These are phyloP conservation scores for Neurospora terricola DNA, from an alignment of 495 filamentous ascomycete genomes.

Conservation along the genomic window DNA sequence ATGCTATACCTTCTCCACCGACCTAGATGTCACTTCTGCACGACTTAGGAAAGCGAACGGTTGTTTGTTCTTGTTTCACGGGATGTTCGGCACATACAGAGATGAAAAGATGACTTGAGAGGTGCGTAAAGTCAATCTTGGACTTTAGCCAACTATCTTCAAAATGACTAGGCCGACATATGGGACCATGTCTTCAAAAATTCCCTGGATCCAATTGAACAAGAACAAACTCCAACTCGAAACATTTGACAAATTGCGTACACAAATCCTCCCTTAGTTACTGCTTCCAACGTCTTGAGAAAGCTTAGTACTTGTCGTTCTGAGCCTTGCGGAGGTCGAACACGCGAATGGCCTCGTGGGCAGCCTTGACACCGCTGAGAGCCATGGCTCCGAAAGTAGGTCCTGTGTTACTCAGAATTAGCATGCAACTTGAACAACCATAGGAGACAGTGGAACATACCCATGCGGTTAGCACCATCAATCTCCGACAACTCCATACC, in stretches of 20 bases:
- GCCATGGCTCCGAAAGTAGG: slow-evolving; percentile 74
- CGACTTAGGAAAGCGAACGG: not conserved
- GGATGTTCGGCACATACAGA: not conserved
- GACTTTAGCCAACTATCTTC: not conserved
- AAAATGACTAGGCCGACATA: not conserved
- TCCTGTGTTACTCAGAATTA: slow-evolving; percentile 3
- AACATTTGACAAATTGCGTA: not conserved
- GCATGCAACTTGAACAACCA: not conserved
- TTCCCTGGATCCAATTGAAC: not conserved
- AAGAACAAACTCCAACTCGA: not conserved
- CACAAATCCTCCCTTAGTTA: not conserved
- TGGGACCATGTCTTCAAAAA: not conserved
- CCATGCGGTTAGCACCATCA: slow-evolving; percentile 84
- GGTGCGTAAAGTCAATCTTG: not conserved
- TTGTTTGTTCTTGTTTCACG: not conserved
- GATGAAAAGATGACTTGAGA: not conserved
- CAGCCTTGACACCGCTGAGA: slow-evolving; percentile 75
- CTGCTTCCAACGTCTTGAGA: not conserved
- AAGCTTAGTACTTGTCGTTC: slow-evolving; percentile 18
- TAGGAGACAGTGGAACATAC: slow-evolving; percentile 13
- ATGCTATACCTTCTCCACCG: no score
- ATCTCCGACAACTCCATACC: slow-evolving; percentile 90
- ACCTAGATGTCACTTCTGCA: not conserved
- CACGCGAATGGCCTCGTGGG: slow-evolving; percentile 69
- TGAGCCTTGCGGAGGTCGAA: slow-evolving; percentile 66